Percentiles rank a stretch among this genome's conserved stretches.
Evolutionary conservation across 2,329 filamentous ascomycete genomes (phyloP).

Genomic region (Penicillium hesseltinei): DNA sequence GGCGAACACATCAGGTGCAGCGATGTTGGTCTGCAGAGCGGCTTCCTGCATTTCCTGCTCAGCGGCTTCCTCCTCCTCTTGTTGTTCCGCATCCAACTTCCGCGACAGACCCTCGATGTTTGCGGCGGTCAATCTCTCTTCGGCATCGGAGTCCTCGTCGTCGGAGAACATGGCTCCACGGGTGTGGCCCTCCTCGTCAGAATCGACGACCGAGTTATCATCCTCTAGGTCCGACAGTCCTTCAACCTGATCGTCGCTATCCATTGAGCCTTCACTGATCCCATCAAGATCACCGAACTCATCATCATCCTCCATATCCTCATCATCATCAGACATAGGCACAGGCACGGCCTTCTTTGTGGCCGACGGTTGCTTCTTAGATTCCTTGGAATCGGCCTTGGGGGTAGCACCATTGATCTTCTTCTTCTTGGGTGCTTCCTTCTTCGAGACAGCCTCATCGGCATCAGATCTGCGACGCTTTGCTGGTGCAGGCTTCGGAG

Average conservation of each 20-base stretch:
- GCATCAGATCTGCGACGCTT: slow-evolving; percentile 59
- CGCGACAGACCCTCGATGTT: slow-evolving; percentile 91
- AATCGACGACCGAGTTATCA: slow-evolving; percentile 62
- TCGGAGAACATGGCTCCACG: slow-evolving; percentile 84
- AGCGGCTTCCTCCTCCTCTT: slow-evolving; percentile 76
- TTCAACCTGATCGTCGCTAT: slow-evolving; percentile 49
- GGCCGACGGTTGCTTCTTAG: slow-evolving; percentile 27
- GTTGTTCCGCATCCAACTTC: slow-evolving; percentile 75
- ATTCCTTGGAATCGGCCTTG: slow-evolving; percentile 27
- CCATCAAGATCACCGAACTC: slow-evolving; percentile 48
- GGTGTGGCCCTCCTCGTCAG: slow-evolving; percentile 60
- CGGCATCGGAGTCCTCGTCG: slow-evolving; percentile 83
- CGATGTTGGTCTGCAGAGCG: slow-evolving; percentile 90
- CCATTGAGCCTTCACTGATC: slow-evolving; percentile 46
- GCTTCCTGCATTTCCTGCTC: slow-evolving; percentile 82
- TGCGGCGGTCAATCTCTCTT: slow-evolving; percentile 88
- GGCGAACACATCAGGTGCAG: slow-evolving; percentile 64
- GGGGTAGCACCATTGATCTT: slow-evolving; percentile 33
- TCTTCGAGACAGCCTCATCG: slow-evolving; percentile 44
- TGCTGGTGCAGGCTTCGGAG: slow-evolving; percentile 49
- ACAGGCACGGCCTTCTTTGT: slow-evolving; percentile 22
- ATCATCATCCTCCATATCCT: slow-evolving; percentile 43
- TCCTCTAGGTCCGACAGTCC: slow-evolving; percentile 56
- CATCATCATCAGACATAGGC: slow-evolving; percentile 32
- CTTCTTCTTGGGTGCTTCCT: slow-evolving; percentile 39